These are phyloP conservation scores for Ascochyta koolunga DNA, from an alignment of 2,329 filamentous ascomycete genomes.

Conservation along the genomic window DNA sequence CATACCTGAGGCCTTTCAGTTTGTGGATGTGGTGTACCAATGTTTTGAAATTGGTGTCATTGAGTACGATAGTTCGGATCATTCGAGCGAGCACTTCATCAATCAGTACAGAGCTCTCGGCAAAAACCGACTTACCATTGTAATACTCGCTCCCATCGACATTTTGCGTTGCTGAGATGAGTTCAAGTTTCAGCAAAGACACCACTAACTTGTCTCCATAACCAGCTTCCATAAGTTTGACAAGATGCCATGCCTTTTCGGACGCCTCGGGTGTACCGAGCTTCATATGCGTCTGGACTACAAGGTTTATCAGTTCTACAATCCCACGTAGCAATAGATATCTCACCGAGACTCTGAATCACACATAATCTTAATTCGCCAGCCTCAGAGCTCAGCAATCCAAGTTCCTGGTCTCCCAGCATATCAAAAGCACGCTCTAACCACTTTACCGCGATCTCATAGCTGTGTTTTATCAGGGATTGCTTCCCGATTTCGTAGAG, in stretches of 20 bases:
- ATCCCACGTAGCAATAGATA: too few relatives aligned
- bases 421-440: slow-evolving; percentile 69
- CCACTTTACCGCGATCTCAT: slow-evolving; percentile 70
- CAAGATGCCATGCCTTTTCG: slow-evolving; percentile 61
- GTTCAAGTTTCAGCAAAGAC: slow-evolving; percentile 70
- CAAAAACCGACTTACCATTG: slow-evolving; percentile 36
- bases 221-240: slow-evolving; percentile 68
- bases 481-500: slow-evolving; percentile 75
- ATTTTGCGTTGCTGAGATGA: slow-evolving; percentile 58
- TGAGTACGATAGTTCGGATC: slow-evolving; percentile 64
- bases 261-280: slow-evolving; percentile 53
- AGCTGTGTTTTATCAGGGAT: slow-evolving; percentile 60
- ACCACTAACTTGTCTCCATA: slow-evolving; percentile 70
- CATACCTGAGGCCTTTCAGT: slow-evolving; percentile 56
- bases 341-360: slow-evolving; percentile 60
- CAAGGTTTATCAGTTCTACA: slow-evolving; percentile 22
- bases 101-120: slow-evolving; percentile 15
- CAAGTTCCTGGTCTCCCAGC: slow-evolving; percentile 62
- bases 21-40: slow-evolving; percentile 72
- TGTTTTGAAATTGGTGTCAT: slow-evolving; percentile 67
- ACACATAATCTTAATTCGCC: slow-evolving; percentile 70
- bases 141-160: slow-evolving; percentile 51
- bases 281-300: slow-evolving; percentile 63
- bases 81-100: slow-evolving; percentile 64
- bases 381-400: slow-evolving; percentile 63